phyloP scores from a whole-genome alignment of 805 yeast genomes.

The Teunomyces atbi region DNA sequence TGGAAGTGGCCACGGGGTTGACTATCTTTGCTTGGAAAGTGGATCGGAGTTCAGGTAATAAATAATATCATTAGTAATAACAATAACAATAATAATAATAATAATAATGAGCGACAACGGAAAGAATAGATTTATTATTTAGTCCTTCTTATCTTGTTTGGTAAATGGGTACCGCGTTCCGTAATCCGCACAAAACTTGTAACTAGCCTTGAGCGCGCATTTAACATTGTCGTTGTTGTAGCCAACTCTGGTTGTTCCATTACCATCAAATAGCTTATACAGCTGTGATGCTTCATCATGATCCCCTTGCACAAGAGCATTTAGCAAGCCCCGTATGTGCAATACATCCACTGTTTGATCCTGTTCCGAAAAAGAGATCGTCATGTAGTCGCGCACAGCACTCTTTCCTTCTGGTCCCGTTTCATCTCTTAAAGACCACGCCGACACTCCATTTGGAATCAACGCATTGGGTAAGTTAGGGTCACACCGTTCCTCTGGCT shows the following conservation, averaged over 20 bases:
- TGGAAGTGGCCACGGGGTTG: too few relatives aligned
- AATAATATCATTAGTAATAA: too few relatives aligned
- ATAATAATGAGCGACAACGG: not conserved
- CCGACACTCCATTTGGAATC: slow-evolving; percentile 21
- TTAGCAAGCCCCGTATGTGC: slow-evolving; percentile 33
- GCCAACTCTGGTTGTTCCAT: not conserved
- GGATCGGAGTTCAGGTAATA: too few relatives aligned
- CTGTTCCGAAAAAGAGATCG: slow-evolving; percentile 35
- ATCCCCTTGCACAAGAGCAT: slow-evolving; percentile 13
- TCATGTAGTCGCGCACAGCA: slow-evolving; percentile 17
- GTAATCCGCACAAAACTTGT: slow-evolving; percentile 25
- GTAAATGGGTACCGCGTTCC: slow-evolving; percentile 15
- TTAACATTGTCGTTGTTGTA: slow-evolving; percentile 16
- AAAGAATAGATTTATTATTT: not conserved
- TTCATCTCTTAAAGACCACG: slow-evolving; percentile 9
- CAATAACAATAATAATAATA: not conserved
- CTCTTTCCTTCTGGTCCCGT: not conserved
- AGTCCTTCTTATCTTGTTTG: not conserved
- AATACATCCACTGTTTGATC: slow-evolving; percentile 36
- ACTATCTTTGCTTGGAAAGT: too few relatives aligned
- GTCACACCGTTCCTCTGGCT: slow-evolving; percentile 16
- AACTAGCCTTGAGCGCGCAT: slow-evolving; percentile 29
- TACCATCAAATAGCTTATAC: slow-evolving; percentile 4
- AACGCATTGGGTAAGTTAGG: slow-evolving; percentile 18
- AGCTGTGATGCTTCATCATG: slow-evolving; percentile 6